A percentile compares a stretch with the other conserved stretches of the same genome.
These are phyloP conservation scores for Zymoseptoria passerinii DNA, from an alignment of 2,329 filamentous ascomycete species.

Conservation along the genomic window DNA sequence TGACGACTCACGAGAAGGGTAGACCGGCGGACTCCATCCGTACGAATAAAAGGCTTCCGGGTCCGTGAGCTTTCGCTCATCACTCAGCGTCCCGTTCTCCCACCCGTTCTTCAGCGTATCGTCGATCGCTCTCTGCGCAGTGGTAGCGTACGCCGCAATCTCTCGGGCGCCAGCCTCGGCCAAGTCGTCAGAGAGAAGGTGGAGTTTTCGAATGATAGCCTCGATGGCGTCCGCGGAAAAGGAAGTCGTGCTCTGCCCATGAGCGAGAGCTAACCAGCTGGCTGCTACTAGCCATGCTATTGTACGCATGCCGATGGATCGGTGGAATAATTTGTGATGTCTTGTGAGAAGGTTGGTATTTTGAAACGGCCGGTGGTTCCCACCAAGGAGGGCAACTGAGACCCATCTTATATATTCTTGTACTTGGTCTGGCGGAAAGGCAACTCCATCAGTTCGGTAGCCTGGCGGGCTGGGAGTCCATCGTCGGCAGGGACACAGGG, in stretches of 20 bases:
- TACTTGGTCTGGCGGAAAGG: not conserved
- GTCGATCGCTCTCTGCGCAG: not conserved
- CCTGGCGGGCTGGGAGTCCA: not conserved
- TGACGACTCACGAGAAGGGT: slow-evolving; percentile 19
- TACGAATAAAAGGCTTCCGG: slow-evolving; percentile 25
- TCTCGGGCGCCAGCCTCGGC: not conserved
- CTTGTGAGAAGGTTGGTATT: not conserved
- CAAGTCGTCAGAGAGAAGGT: not conserved
- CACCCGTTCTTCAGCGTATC: not conserved
- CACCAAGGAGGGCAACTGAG: not conserved
- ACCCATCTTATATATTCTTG: not conserved
- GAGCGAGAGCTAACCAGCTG: not conserved
- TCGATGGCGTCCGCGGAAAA: not conserved
- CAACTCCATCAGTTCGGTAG: not conserved
- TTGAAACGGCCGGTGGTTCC: not conserved
- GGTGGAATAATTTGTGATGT: not conserved
- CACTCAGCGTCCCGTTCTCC: not conserved
- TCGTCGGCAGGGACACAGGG: not conserved
- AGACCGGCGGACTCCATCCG: slow-evolving; percentile 24
- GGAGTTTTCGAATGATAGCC: not conserved
- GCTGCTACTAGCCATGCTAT: not conserved
- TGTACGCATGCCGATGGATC: not conserved
- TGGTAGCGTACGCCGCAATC: not conserved
- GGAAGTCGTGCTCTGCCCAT: not conserved
- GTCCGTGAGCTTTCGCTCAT: slow-evolving; percentile 9